A percentile compares a stretch with the other conserved stretches of the same genome.
These are phyloP conservation scores for Ogataea minuta DNA, from an alignment of 805 yeast genomes.

Conservation along the genomic window DNA sequence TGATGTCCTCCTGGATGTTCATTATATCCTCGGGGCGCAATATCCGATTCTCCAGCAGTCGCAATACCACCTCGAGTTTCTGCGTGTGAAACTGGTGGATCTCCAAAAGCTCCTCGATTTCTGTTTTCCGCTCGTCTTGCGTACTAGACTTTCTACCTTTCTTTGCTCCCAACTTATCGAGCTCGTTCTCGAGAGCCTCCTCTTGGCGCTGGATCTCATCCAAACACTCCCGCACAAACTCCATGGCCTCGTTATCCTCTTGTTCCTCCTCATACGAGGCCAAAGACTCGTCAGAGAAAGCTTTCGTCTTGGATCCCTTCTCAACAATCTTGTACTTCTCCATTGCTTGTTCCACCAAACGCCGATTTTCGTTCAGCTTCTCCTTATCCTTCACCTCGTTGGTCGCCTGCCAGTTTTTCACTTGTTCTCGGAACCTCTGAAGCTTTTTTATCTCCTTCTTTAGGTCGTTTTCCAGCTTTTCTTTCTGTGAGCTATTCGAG, in stretches of 20 bases:
- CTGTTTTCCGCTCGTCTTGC: constrained; percentile 51
- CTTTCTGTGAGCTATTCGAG: constrained; percentile 51
- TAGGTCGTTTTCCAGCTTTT: constrained; percentile 53
- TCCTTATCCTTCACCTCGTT: constrained; percentile 47
- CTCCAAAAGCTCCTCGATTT: constrained; percentile 63
- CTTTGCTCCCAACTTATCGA: constrained; percentile 49
- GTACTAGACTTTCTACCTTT: constrained; percentile 48
- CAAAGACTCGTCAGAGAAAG: constrained; percentile 56
- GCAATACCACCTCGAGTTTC: constrained; percentile 72
- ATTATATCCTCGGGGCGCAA: constrained; percentile 74
- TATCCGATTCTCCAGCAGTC: constrained; percentile 74
- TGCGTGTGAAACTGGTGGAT: constrained; percentile 78
- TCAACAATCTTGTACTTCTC: constrained; percentile 60
- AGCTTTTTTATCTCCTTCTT: constrained; percentile 60
- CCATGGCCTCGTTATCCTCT: constrained; percentile 69
- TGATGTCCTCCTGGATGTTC: constrained; percentile 82
- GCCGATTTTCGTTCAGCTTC: constrained; percentile 45
- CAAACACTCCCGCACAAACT: constrained; percentile 65
- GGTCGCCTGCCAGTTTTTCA: constrained; percentile 57
- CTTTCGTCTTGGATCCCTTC: constrained; percentile 54
- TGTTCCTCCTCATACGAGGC: constrained; percentile 54
- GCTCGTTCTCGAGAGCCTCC: constrained; percentile 73
- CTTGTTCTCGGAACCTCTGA: constrained; percentile 59
- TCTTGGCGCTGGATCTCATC: constrained; percentile 81
- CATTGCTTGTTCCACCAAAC: constrained; percentile 47